Percentiles rank a stretch among this genome's conserved stretches.
These are phyloP conservation scores for Colletotrichum echinochloae DNA, from an alignment of 2,329 filamentous ascomycete genomes.

Conservation along the genomic window DNA sequence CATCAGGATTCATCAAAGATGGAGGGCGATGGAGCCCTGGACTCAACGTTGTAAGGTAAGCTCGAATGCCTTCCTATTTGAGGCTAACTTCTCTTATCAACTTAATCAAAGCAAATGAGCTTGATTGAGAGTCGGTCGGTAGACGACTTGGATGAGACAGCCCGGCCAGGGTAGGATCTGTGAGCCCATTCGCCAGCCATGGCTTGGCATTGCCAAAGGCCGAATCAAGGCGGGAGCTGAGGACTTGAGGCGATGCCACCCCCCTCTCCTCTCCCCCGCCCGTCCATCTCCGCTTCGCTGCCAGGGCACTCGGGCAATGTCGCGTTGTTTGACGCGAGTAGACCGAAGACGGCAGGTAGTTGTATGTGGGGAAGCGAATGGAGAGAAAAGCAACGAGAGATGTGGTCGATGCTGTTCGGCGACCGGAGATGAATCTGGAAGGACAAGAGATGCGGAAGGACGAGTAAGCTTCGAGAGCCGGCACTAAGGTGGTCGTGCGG, in stretches of 20 bases:
- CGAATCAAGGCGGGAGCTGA: constrained; percentile 6
- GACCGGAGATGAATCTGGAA: constrained; percentile 22
- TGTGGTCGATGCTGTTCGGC: constrained; percentile 7
- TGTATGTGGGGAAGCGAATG: neutral
- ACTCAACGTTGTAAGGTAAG: neutral
- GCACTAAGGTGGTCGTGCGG: constrained; percentile 11
- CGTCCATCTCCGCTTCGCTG: neutral
- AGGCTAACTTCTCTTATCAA: constrained; percentile 14
- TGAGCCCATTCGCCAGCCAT: neutral
- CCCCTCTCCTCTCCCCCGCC: neutral
- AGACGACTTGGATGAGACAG: neutral
- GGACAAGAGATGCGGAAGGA: constrained; percentile 9
- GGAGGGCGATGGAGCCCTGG: neutral
- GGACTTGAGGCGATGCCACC: constrained; percentile 1
- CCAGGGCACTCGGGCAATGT: neutral
- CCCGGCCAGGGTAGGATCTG: neutral
- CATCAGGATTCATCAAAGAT: neutral
- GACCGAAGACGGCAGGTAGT: neutral
- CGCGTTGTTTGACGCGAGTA: neutral
- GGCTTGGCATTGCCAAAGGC: constrained; percentile 12
- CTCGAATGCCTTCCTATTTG: constrained; percentile 23
- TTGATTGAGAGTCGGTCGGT: neutral
- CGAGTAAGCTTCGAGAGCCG: constrained; percentile 25
- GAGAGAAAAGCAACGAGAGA: neutral
- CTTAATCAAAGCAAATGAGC: neutral